Evolutionary conservation across 2,329 filamentous ascomycete genomes (phyloP).

Genomic region (Ophiostoma montium): DNA sequence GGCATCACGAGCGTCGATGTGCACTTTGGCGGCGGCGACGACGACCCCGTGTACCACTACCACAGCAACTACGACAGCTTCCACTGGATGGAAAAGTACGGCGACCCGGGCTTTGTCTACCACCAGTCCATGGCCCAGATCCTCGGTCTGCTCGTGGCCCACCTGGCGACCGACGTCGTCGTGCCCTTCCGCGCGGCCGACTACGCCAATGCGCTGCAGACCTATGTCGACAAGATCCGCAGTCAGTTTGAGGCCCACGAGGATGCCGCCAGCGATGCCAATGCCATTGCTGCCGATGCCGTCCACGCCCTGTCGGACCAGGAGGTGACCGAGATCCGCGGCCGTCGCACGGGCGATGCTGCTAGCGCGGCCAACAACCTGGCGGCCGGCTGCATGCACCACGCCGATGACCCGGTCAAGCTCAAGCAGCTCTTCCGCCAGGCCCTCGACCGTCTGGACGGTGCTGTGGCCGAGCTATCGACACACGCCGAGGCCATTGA

Average conservation of each 20-base stretch:
- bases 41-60: constrained; percentile 56
- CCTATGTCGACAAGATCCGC: constrained; percentile 38
- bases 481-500: constrained; percentile 31
- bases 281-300: neutral
- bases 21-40: constrained; percentile 33
- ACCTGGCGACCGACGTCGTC: constrained; percentile 46
- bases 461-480: constrained; percentile 20
- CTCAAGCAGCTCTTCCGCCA: constrained; percentile 12
- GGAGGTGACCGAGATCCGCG: constrained; percentile 15
- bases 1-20: constrained; percentile 54
- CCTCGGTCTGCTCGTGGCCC: constrained; percentile 45
- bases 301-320: neutral
- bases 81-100: constrained; percentile 73
- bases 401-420: neutral
- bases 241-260: constrained; percentile 26
- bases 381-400: neutral
- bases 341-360: constrained; percentile 7
- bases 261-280: neutral
- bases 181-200: constrained; percentile 50
- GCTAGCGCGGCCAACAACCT: neutral
- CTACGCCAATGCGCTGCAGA: constrained; percentile 43
- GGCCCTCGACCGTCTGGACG: constrained; percentile 20
- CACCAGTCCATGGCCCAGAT: constrained; percentile 54
- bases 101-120: constrained; percentile 55
- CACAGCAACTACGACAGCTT: constrained; percentile 82